Percentiles rank a stretch among this genome's conserved stretches.
Evolutionary conservation across 306 rosid species (phyloP).

Genomic region (Crataegus laevigata): DNA sequence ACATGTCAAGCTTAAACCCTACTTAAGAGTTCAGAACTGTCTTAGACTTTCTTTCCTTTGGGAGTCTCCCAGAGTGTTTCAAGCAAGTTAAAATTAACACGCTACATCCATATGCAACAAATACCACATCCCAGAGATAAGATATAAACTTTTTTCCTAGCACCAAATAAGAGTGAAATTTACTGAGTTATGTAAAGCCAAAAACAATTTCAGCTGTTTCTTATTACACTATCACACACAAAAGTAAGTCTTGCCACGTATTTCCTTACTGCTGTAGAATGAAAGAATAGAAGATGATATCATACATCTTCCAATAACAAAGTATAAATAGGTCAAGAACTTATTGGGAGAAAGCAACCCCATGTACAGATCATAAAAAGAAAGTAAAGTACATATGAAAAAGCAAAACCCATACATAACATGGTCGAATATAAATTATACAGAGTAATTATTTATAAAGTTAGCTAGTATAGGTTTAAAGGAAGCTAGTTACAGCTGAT

Average conservation of each 20-base stretch:
- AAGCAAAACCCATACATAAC: constrained; percentile 10
- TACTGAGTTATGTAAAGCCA: neutral
- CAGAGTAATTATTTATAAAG: constrained; percentile 16
- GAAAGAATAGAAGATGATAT: neutral
- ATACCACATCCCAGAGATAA: neutral
- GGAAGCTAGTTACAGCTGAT: constrained; percentile 30
- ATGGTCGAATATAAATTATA: constrained; percentile 19
- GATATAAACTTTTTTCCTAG: neutral
- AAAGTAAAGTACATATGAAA: neutral
- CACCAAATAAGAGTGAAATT: neutral
- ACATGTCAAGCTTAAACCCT: neutral
- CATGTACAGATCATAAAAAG: neutral
- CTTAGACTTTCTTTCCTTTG: neutral
- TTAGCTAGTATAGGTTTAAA: constrained; percentile 14
- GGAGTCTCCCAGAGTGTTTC: neutral
- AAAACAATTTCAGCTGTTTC: neutral
- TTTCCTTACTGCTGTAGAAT: neutral
- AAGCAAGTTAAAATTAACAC: neutral
- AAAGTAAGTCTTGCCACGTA: neutral
- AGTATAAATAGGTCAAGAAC: neutral
- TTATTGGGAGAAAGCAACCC: neutral
- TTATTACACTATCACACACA: neutral
- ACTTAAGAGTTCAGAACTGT: neutral
- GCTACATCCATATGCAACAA: neutral
- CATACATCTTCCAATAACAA: constrained; percentile 1